phyloP scores from a whole-genome alignment of 345 rosid species.

The Pistacia vera region DNA sequence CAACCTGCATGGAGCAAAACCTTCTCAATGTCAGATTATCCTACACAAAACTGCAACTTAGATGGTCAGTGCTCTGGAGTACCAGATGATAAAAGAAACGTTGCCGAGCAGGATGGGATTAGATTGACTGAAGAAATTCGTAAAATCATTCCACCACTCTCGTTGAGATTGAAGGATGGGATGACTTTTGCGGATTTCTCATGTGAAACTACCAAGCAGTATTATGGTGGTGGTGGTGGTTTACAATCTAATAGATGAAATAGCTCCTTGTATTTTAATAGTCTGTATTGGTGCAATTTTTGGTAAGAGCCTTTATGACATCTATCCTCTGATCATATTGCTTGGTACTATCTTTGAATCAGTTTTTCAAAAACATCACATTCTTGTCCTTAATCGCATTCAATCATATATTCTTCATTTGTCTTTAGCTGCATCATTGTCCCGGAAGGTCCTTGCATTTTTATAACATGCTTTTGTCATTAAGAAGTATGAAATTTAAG shows the following conservation, averaged over 20 bases:
- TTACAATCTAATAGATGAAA: constrained; percentile 65
- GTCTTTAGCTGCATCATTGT: not conserved
- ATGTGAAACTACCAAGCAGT: constrained; percentile 79
- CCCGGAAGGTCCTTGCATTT: too few species aligned
- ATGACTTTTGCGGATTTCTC: constrained; percentile 93
- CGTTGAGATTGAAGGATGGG: constrained; percentile 74
- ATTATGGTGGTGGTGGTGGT: constrained; percentile 81
- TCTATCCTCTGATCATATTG: constrained; percentile 4
- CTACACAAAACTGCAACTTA: constrained; percentile 28
- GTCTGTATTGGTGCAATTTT: not conserved
- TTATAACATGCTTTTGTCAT: not conserved
- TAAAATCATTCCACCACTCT: constrained; percentile 66
- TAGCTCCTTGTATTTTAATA: constrained; percentile 1
- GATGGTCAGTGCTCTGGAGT: constrained; percentile 20
- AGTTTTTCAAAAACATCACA: not conserved
- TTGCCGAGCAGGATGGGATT: constrained; percentile 28
- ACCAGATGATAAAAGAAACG: constrained; percentile 19
- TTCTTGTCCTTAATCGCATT: not conserved
- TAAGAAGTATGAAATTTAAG: not conserved
- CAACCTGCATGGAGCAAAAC: constrained; percentile 87
- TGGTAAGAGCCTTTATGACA: not conserved
- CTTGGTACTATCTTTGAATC: not conserved
- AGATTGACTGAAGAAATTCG: constrained; percentile 35
- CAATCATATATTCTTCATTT: not conserved
- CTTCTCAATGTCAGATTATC: constrained; percentile 50